These are phyloP conservation scores for Globisporangium abappressorium DNA, from an alignment of 352 stramenopile genomes.

Conservation along the genomic window DNA sequence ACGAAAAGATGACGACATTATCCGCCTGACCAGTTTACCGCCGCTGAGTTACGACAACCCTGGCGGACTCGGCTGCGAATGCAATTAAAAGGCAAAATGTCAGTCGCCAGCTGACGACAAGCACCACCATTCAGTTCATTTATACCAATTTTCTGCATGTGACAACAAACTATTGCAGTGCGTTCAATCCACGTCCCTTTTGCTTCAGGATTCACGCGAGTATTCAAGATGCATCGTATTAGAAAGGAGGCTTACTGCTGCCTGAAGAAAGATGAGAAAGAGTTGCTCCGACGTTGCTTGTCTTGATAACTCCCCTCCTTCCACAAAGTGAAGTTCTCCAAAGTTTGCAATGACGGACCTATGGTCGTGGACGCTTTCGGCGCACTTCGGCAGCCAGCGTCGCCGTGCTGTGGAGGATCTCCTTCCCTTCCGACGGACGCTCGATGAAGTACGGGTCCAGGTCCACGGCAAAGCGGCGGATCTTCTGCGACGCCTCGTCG, in stretches of 20 bases:
- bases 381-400: slow-evolving; percentile 77
- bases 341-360: not conserved
- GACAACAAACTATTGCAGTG: not conserved
- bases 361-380: slow-evolving; percentile 67
- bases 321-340: not conserved
- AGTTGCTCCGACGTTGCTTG: not conserved
- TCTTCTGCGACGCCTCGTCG: slow-evolving; percentile 79
- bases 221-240: not conserved
- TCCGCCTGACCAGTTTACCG: slow-evolving; percentile 37
- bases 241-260: not conserved
- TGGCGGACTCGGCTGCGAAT: slow-evolving; percentile 40
- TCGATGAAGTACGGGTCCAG: slow-evolving; percentile 85
- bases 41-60: slow-evolving; percentile 16
- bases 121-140: not conserved
- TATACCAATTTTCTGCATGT: slow-evolving; percentile 7
- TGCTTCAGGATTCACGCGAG: not conserved
- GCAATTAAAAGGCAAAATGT: slow-evolving; percentile 21
- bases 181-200: not conserved
- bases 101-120: not conserved
- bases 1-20: slow-evolving; percentile 30
- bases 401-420: slow-evolving; percentile 80
- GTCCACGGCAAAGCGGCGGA: slow-evolving; percentile 77
- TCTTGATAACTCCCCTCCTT: not conserved
- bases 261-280: not conserved
- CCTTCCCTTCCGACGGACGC: slow-evolving; percentile 77